Conservation (phyloP, 2,329 filamentous ascomycete genomes). For the Raffaelea albimanens region DNA sequence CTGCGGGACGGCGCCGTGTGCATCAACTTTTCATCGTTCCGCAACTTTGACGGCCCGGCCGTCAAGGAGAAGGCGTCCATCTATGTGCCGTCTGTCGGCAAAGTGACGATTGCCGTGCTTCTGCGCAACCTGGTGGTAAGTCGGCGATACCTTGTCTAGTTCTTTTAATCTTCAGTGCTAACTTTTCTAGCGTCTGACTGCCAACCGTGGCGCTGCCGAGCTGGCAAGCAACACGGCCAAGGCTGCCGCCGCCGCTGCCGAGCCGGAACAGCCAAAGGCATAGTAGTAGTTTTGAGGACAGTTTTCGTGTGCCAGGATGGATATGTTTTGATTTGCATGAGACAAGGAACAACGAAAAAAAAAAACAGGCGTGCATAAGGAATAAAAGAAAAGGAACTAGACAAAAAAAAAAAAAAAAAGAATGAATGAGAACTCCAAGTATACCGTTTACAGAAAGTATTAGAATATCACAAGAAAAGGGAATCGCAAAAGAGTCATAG, state of each 20-base stretch:
- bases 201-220: neutral
- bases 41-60: slow-evolving; percentile 78
- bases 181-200: slow-evolving; percentile 3
- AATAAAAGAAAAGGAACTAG: too few species aligned
- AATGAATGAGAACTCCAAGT: too few species aligned
- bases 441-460: too few species aligned
- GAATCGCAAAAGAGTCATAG: too few species aligned
- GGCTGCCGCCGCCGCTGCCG: too few species aligned
- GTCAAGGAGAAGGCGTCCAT: slow-evolving; percentile 95
- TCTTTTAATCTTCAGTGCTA: neutral
- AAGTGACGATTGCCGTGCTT: slow-evolving; percentile 90
- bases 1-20: slow-evolving; percentile 90
- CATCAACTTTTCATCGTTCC: slow-evolving; percentile 94
- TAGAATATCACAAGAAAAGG: too few species aligned
- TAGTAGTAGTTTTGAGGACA: neutral
- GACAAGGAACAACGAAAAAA: too few species aligned
- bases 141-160: slow-evolving; percentile 13
- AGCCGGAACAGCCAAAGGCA: neutral
- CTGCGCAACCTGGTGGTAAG: slow-evolving; percentile 80
- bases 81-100: slow-evolving; percentile 93
- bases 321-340: too few species aligned
- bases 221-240: neutral
- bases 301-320: too few species aligned
- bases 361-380: too few species aligned
- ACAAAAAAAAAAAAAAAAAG: too few species aligned